These are phyloP conservation scores for Yamadazyma friedrichii DNA, from an alignment of 1,139 yeast genomes.

Conservation along the genomic window DNA sequence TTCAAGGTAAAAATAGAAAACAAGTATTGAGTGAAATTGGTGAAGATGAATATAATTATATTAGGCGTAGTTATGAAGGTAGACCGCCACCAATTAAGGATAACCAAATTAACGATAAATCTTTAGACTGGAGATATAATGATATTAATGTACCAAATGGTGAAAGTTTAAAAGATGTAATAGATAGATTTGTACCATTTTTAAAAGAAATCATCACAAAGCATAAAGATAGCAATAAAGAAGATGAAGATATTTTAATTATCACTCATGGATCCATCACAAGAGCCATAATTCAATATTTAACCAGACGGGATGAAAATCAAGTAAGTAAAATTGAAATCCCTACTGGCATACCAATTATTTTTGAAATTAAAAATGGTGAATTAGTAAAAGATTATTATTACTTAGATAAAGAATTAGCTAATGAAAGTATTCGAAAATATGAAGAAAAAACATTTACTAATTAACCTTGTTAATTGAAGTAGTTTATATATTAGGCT, in stretches of 20 bases:
- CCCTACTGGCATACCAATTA: constrained; percentile 76
- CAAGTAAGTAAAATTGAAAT: constrained; percentile 66
- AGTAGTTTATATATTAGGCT: no score
- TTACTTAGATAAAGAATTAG: constrained; percentile 71
- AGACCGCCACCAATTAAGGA: constrained; percentile 52
- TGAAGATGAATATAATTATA: constrained; percentile 54
- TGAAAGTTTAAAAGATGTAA: constrained; percentile 69
- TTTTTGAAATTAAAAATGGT: constrained; percentile 50
- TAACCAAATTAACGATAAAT: constrained; percentile 16
- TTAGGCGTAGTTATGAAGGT: constrained; percentile 68
- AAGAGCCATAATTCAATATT: constrained; percentile 60
- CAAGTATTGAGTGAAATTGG: constrained; percentile 54
- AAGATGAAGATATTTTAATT: constrained; percentile 51
- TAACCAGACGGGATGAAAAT: constrained; percentile 57
- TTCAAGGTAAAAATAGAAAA: constrained; percentile 68
- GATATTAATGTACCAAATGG: constrained; percentile 52
- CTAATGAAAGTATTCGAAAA: constrained; percentile 60
- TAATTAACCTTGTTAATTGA: not conserved
- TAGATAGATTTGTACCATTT: constrained; percentile 59
- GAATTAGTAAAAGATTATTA: constrained; percentile 44
- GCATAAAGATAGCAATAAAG: constrained; percentile 18
- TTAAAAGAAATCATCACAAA: constrained; percentile 40
- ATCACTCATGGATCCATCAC: constrained; percentile 80
- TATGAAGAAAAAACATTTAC: constrained; percentile 38
- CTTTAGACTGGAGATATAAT: constrained; percentile 49